A percentile compares a stretch with the other conserved stretches of the same genome.
phyloP scores from a whole-genome alignment of 2,329 filamentous ascomycete species.

The Talaromyces sp. region DNA sequence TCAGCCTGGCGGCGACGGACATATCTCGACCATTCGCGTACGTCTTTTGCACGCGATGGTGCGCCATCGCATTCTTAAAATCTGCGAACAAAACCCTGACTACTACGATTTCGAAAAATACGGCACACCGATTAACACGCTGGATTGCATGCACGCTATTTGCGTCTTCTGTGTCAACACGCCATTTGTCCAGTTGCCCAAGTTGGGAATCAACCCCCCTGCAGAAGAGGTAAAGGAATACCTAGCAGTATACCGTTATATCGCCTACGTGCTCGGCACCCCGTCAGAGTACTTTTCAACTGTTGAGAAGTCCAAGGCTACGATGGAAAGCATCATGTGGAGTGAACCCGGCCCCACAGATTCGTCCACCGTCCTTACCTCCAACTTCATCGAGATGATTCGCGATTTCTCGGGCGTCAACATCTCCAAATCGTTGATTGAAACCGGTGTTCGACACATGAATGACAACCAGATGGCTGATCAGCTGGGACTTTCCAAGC shows the following conservation, averaged over 20 bases:
- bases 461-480: conserved; percentile 62
- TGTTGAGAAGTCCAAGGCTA: conserved; percentile 50
- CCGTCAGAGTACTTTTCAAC: conserved; percentile 58
- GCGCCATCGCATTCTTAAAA: conserved; percentile 57
- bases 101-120: conserved; percentile 58
- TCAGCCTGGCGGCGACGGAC: conserved; percentile 63
- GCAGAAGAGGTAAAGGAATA: conserved; percentile 63
- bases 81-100: conserved; percentile 50
- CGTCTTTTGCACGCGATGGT: conserved; percentile 65
- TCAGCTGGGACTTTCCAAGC: conserved; percentile 47
- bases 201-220: conserved; percentile 65
- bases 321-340: conserved; percentile 64
- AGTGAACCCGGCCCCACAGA: conserved; percentile 62
- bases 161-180: conserved; percentile 63
- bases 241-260: conserved; percentile 69
- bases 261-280: conserved; percentile 66
- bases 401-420: conserved; percentile 61
- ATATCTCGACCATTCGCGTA: conserved; percentile 61
- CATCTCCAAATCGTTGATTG: conserved; percentile 61
- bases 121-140: conserved; percentile 68
- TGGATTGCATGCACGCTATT: conserved; percentile 70
- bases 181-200: conserved; percentile 64
- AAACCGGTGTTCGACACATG: conserved; percentile 63
- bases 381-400: conserved; percentile 68
- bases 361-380: conserved; percentile 60